These are phyloP conservation scores for Monoraphidium neglectum DNA, from an alignment of 139 green algal species.

Conservation along the genomic window DNA sequence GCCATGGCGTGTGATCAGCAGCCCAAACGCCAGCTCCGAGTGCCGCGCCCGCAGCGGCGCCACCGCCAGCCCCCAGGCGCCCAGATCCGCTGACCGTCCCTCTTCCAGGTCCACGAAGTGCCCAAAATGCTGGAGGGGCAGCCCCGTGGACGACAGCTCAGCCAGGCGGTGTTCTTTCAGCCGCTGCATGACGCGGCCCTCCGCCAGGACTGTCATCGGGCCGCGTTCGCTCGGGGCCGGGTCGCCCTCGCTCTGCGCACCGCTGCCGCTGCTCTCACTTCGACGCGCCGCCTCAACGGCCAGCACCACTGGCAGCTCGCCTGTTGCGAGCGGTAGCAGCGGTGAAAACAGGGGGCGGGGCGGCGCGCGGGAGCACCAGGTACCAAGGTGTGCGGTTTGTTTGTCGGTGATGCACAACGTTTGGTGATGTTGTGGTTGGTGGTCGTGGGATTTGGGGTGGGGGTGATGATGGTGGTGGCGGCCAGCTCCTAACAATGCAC, in stretches of 20 bases:
- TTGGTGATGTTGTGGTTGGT: too few relatives aligned
- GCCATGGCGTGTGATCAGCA: constrained; percentile 25
- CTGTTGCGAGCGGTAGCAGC: not conserved
- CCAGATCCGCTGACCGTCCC: not conserved
- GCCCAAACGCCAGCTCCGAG: constrained; percentile 42
- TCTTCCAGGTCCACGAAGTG: not conserved
- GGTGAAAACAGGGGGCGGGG: not conserved
- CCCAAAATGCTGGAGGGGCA: not conserved
- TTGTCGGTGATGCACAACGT: too few relatives aligned
- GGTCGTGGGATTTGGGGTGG: too few relatives aligned
- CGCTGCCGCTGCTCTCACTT: too few relatives aligned
- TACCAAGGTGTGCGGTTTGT: too few relatives aligned
- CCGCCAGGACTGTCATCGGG: constrained; percentile 13
- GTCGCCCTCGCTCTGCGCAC: too few relatives aligned
- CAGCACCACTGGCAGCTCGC: constrained; percentile 33
- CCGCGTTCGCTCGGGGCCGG: not conserved
- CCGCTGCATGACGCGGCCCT: constrained; percentile 24
- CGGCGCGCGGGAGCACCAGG: not conserved
- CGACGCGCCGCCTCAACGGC: constrained; percentile 31
- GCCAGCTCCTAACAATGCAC: too few relatives aligned
- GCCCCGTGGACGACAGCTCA: constrained; percentile 43
- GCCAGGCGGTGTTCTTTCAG: constrained; percentile 34
- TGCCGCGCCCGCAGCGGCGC: constrained; percentile 23
- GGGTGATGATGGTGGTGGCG: too few relatives aligned
- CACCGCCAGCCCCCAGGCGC: constrained; percentile 9